These are phyloP conservation scores for Lanmaoa rubissima DNA, from an alignment of 768 basidiomycete species.

Conservation along the genomic window DNA sequence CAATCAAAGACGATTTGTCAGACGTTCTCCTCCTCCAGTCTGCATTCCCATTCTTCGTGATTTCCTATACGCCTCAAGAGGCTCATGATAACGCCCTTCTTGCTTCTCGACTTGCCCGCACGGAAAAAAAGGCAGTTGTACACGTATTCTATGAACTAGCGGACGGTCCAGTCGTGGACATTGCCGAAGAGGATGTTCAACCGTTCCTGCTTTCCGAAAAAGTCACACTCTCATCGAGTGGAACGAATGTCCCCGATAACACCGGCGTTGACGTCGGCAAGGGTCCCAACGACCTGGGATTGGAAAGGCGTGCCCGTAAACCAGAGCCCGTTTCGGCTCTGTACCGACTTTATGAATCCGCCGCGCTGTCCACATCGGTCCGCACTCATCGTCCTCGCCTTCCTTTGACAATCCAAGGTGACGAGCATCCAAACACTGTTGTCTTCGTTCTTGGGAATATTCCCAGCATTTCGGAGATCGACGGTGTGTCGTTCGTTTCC, in stretches of 20 bases:
- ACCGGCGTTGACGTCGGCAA: not conserved
- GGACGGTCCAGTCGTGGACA: conserved; percentile 44
- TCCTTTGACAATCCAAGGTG: conserved; percentile 52
- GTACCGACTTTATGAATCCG: conserved; percentile 64
- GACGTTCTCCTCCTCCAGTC: conserved; percentile 75
- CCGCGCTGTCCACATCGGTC: conserved; percentile 60
- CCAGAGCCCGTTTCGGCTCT: conserved; percentile 25
- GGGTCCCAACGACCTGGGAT: not conserved
- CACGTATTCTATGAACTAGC: conserved; percentile 69
- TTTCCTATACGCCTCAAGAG: conserved; percentile 74
- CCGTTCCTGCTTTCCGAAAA: conserved; percentile 57
- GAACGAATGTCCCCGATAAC: conserved; percentile 28
- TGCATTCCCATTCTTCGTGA: conserved; percentile 77
- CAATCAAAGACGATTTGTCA: conserved; percentile 63
- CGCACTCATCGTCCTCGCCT: conserved; percentile 60
- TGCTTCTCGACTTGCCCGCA: conserved; percentile 73
- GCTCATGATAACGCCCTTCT: conserved; percentile 90
- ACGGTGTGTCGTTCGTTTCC: conserved; percentile 62
- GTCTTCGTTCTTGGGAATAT: conserved; percentile 67
- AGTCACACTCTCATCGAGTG: conserved; percentile 26
- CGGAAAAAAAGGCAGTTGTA: conserved; percentile 73
- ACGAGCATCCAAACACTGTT: conserved; percentile 59
- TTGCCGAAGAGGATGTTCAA: conserved; percentile 57
- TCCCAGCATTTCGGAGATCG: conserved; percentile 41
- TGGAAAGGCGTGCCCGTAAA: not conserved